Evolutionary conservation across 2,329 filamentous ascomycete genomes (phyloP), one percentile per base, ranked within the genome.

Genomic region (Fusarium odoratissimum): DNA sequence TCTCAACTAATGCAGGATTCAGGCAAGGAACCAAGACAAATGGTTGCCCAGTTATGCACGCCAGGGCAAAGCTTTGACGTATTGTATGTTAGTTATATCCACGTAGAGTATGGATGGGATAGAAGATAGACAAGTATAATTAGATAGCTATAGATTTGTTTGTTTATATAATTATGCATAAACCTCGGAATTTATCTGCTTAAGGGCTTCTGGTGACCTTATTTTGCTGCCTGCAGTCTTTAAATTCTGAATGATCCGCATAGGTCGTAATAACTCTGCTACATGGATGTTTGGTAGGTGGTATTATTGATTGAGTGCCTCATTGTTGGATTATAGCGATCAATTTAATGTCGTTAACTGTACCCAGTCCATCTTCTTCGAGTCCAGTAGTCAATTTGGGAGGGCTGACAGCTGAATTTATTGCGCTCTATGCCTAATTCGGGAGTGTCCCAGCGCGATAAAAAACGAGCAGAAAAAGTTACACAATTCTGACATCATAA

Each of bases 31-130:
- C 23, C 6, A 61, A 42, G 56, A 37, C 42, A 30, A n/a, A 25
- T 13, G 60, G 60, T 5, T 63, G 60, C 3, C 60, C 60, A 3
- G 35, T 60, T 6, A 63, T 63, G 56, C 56, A 63, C 8, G 13
- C 5, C 5, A 58, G 23, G 31, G 55, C 55, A 14, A 58, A 58
- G 31, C 41, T 58, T 3, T 58, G 16, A 58, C 31, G 16, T 17
- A 6, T n/a, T 42, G 11, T n/a, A 28, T 19, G 8, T 14, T n/a
- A 11, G 19, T 23, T 23, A 42, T 41, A 42, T n/a, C 25, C 21
- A 17, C 6, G n/a, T 55, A 31, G 25, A 42, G 10, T 23, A 55
- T 55, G 31, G 51, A 42, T 23, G 21, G 11, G 14, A n/a, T 14
- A 6, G 19, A 30, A 13, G 51, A 31, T 30, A 31, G 10, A 42